phyloP scores from a whole-genome alignment of 78 protist genomes.

The Chrysochromulina tobinii region DNA sequence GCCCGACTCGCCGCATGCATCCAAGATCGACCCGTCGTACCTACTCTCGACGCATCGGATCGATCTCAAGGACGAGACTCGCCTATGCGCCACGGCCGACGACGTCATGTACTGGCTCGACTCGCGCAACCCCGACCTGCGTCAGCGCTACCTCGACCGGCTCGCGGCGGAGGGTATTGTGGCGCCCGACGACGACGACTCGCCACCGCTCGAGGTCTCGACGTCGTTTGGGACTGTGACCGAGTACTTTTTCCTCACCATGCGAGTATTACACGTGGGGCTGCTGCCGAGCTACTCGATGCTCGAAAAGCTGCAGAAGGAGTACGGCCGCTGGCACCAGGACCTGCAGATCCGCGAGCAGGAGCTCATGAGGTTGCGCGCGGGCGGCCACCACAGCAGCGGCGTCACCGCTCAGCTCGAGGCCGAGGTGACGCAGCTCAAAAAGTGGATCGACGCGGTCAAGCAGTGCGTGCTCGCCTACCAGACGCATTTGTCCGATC shows the following conservation, averaged over 20 bases:
- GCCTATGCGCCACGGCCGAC: not conserved
- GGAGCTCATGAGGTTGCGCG: too few species aligned
- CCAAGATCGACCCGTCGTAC: constrained; percentile 30
- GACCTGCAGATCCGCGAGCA: too few species aligned
- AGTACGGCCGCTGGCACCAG: not conserved
- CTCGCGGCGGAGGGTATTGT: not conserved
- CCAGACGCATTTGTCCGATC: not conserved
- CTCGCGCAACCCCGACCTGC: not conserved
- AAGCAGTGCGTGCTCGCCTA: not conserved
- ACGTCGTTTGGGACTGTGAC: constrained; percentile 26
- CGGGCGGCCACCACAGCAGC: too few species aligned
- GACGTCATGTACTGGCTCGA: constrained; percentile 27
- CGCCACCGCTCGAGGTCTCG: not conserved
- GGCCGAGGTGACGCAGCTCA: not conserved
- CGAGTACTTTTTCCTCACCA: constrained; percentile 34
- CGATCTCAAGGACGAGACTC: not conserved
- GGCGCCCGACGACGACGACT: not conserved
- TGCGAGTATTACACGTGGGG: constrained; percentile 15
- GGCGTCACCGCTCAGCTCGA: not conserved
- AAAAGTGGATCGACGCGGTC: not conserved
- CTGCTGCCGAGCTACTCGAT: not conserved
- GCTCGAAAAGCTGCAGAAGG: not conserved
- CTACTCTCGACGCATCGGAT: constrained; percentile 24
- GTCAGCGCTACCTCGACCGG: not conserved
- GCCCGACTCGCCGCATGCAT: not conserved